Percentiles rank a stretch among this genome's conserved stretches.
These are phyloP conservation scores for Neurospora sp. DNA, from an alignment of 495 filamentous ascomycete species.

Conservation along the genomic window DNA sequence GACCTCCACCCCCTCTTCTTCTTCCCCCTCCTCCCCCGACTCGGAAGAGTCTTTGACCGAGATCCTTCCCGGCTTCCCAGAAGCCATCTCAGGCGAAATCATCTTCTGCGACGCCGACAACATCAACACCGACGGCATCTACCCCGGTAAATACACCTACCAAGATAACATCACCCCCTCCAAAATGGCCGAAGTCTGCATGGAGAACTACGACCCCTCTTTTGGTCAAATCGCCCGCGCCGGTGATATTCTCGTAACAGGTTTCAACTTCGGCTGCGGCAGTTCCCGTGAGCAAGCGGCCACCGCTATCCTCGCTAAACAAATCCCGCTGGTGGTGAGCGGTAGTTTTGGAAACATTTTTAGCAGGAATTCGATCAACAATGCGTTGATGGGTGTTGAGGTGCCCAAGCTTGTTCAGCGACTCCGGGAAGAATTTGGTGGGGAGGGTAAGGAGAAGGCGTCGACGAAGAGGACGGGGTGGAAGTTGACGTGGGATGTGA, in stretches of 20 bases:
- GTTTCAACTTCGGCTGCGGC: slow-evolving; percentile 89
- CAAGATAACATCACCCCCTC: slow-evolving; percentile 68
- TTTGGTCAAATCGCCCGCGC: slow-evolving; percentile 50
- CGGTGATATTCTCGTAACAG: slow-evolving; percentile 73
- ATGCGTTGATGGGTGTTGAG: slow-evolving; percentile 77
- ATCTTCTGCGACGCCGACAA: slow-evolving; percentile 64
- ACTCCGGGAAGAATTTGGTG: slow-evolving; percentile 53
- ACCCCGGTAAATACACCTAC: slow-evolving; percentile 75
- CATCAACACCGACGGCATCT: slow-evolving; percentile 74
- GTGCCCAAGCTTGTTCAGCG: slow-evolving; percentile 62
- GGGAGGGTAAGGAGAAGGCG: slow-evolving; percentile 31
- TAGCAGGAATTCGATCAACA: slow-evolving; percentile 82
- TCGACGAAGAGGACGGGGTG: slow-evolving; percentile 80
- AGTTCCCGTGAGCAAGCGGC: slow-evolving; percentile 78
- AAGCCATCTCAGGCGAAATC: slow-evolving; percentile 55
- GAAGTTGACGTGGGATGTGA: slow-evolving; percentile 79
- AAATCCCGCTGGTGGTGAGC: slow-evolving; percentile 74
- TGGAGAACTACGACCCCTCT: slow-evolving; percentile 78
- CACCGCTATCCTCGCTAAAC: slow-evolving; percentile 75
- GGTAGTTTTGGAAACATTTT: slow-evolving; percentile 91
- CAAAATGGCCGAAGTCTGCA: slow-evolving; percentile 79
- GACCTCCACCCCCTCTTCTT: slow-evolving; percentile 3
- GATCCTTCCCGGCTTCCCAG: slow-evolving; percentile 62
- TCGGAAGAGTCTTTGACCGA: slow-evolving; percentile 38
- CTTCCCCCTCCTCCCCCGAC: slow-evolving; percentile 2